Percentiles rank a stretch among this genome's conserved stretches.
These are phyloP conservation scores for Fusarium neocosmosporiellum DNA, from an alignment of 2,329 filamentous ascomycete genomes.

Conservation along the genomic window DNA sequence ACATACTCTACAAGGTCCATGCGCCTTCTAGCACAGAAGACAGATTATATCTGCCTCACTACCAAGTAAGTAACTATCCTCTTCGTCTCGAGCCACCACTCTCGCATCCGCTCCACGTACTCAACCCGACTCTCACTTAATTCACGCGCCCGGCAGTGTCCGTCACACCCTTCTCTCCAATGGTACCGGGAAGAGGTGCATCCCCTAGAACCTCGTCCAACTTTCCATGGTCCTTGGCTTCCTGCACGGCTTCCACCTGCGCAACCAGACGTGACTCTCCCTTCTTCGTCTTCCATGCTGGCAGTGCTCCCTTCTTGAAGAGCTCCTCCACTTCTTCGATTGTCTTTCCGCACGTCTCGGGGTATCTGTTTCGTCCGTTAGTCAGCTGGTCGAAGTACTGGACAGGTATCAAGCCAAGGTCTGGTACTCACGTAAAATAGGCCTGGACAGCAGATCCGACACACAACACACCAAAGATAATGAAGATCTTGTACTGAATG, in stretches of 20 bases:
- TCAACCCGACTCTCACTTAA: not conserved
- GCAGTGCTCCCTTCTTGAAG: constrained; percentile 4
- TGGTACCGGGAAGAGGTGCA: not conserved
- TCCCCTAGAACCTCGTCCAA: not conserved
- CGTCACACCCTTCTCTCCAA: not conserved
- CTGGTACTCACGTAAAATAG: constrained; percentile 15
- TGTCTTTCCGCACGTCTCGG: constrained; percentile 17
- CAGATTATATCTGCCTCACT: not conserved
- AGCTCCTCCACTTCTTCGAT: constrained; percentile 13
- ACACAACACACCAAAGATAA: constrained; percentile 32
- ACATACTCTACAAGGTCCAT: not conserved
- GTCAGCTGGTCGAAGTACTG: not conserved
- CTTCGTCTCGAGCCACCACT: not conserved
- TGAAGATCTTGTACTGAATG: constrained; percentile 37
- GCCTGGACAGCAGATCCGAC: constrained; percentile 17
- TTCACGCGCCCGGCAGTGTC: not conserved
- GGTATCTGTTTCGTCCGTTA: not conserved
- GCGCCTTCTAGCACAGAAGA: not conserved
- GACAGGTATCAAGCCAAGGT: not conserved
- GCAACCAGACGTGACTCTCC: constrained; percentile 13
- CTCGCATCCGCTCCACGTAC: not conserved
- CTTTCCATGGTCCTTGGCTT: constrained; percentile 20
- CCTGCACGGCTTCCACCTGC: constrained; percentile 6
- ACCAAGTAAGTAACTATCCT: not conserved
- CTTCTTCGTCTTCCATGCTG: constrained; percentile 21